Base-by-base conservation (phyloP, 495 filamentous ascomycete genomes). In the Penicillium cinerascens region DNA sequence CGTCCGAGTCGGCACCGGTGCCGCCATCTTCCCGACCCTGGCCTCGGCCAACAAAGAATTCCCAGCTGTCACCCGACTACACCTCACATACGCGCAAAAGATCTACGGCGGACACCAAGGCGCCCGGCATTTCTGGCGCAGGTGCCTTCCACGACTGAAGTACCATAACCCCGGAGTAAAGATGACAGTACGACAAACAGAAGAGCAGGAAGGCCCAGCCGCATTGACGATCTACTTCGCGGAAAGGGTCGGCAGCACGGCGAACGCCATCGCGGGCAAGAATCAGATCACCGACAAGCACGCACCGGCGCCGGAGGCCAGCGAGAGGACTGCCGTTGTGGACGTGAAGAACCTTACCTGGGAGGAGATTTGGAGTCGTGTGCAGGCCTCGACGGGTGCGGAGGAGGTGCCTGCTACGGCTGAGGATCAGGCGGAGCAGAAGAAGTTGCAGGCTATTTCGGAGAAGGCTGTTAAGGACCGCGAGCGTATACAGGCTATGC, bases 161-260 rank as follows among this genome's bases (percentile, higher is more conserved):
- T 97, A 86, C 76, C 87, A 93, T 76, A 98, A 98, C 66, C 93
- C 93, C 0, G 75, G 81, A 7, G 66, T 97, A 15, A 79, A 82
- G 15, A 92, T 97, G 84, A 85, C 87, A 33, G 83, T 97, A 47
- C 82, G 82, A 59, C 86, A 89, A 44, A 83, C 77, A 18, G 39
- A 52, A 17, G 73, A 87, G 21, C 71, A 82, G 44, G 63, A 70
- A 7, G 65, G 66, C 60, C 43, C 82, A 74, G 35, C 84, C 79
- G 83, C 92, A 5, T 73, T 97, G 69, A 87, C 84, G 52, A 74
- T 98, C 47, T 89, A 90, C 75, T 91, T 88, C 65, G 64, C 76
- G 35, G 65, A 70, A 51, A 59, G 55, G 29, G 44, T 65, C n/a
- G 63, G 66, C 54, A 69, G 60, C n/a, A 64, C 69, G 18, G 70